Conservation (phyloP, 495 filamentous ascomycete species). For the Xylaria flabelliformis region DNA sequence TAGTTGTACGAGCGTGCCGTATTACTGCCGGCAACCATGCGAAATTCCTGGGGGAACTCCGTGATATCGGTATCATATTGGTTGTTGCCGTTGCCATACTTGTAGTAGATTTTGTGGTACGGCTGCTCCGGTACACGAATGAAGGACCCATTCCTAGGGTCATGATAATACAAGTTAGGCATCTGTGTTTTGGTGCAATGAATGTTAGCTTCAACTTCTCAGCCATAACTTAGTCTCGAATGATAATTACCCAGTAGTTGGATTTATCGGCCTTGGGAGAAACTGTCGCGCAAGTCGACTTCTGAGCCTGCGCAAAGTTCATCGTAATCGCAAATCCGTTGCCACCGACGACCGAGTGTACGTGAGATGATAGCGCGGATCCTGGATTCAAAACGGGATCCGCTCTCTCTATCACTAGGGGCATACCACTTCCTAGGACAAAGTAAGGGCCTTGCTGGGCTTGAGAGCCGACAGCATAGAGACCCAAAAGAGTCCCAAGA, state of each 20-base stretch:
- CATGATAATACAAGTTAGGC: slow-evolving; percentile 6
- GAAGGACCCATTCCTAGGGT: background rate
- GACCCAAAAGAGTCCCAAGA: background rate
- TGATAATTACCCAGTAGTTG: background rate
- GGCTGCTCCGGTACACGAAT: background rate
- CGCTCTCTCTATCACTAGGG: background rate
- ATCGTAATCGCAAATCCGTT: background rate
- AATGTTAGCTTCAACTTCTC: background rate
- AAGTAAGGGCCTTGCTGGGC: slow-evolving; percentile 4
- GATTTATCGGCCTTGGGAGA: background rate
- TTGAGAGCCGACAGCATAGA: background rate
- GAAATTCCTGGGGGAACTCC: background rate
- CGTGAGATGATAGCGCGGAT: background rate
- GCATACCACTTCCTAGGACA: background rate
- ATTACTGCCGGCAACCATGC: slow-evolving; percentile 2
- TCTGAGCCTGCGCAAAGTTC: slow-evolving; percentile 6
- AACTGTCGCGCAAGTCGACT: background rate
- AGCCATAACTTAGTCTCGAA: background rate
- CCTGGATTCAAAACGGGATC: background rate
- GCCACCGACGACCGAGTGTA: background rate
- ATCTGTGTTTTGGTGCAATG: background rate
- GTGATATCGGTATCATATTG: background rate
- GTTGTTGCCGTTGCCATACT: background rate
- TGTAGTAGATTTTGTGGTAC: slow-evolving; percentile 3
- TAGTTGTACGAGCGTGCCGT: background rate